Conservation (phyloP, 441 rosid species). For the Erodium trifolium region DNA sequence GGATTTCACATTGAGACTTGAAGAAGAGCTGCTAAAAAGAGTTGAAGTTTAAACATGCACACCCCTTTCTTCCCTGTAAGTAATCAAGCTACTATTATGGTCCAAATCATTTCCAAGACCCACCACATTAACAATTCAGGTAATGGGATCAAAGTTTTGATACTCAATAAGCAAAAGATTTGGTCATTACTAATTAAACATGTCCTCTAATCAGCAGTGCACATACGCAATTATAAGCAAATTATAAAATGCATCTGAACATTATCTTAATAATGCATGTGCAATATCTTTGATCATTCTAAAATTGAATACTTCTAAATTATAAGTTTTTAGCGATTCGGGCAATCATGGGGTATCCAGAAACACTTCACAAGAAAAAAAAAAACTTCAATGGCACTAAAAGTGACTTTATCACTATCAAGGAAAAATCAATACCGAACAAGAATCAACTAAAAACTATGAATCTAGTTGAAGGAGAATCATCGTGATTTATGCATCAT, state of each 20-base stretch:
- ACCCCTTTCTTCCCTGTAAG: too few species aligned
- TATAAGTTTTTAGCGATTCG: not conserved
- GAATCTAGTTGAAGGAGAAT: not conserved
- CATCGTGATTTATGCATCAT: not conserved
- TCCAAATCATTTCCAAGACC: not conserved
- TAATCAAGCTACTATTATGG: not conserved
- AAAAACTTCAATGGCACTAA: not conserved
- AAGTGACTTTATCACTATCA: not conserved
- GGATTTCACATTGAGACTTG: not conserved
- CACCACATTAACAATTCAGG: not conserved
- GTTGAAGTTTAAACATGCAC: too few species aligned
- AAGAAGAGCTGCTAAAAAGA: not conserved
- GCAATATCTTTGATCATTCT: slow-evolving; percentile 2
- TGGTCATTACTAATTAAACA: not conserved
- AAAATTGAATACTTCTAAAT: not conserved
- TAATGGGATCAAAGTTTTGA: not conserved
- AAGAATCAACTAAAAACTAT: not conserved
- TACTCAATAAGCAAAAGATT: slow-evolving; percentile 1
- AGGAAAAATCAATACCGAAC: too few species aligned
- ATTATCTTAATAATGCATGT: not conserved
- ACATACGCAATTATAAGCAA: not conserved
- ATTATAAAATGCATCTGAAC: not conserved
- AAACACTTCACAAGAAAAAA: not conserved
- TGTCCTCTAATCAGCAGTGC: not conserved
- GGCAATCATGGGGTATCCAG: not conserved